Evolutionary conservation across 345 rosid species (phyloP).

Genomic region (Mangifera indica): DNA sequence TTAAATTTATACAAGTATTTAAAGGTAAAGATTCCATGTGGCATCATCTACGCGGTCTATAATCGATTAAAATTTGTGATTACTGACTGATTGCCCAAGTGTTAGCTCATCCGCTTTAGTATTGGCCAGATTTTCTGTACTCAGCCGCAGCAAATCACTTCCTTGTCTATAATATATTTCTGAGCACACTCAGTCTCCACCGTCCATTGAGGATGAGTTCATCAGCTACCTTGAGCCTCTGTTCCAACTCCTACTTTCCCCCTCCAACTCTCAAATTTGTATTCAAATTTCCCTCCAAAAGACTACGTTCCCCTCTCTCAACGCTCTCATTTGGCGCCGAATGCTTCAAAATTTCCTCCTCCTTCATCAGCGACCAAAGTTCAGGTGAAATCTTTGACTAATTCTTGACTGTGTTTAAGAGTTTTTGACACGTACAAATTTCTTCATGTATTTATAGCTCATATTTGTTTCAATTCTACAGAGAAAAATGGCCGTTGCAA

Average conservation of each 20-base stretch:
- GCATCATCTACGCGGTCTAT: too few relatives aligned
- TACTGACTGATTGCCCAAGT: too few relatives aligned
- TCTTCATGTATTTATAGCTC: not conserved
- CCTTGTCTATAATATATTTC: not conserved
- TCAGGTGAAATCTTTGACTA: slow-evolving; percentile 25
- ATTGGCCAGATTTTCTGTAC: not conserved
- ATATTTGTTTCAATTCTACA: slow-evolving; percentile 7
- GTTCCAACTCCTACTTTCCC: slow-evolving; percentile 20
- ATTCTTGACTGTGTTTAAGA: not conserved
- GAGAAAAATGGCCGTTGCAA: slow-evolving; percentile 24
- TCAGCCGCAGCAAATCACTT: not conserved
- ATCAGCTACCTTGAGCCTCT: slow-evolving; percentile 15
- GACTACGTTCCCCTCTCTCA: slow-evolving; percentile 24
- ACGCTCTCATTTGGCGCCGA: slow-evolving; percentile 25
- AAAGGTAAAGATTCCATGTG: too few relatives aligned
- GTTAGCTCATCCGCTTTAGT: too few relatives aligned
- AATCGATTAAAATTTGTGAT: too few relatives aligned
- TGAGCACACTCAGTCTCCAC: not conserved
- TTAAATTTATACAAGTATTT: too few relatives aligned
- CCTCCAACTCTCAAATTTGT: slow-evolving; percentile 24
- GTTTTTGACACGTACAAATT: not conserved
- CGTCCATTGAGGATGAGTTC: slow-evolving; percentile 20
- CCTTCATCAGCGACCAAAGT: slow-evolving; percentile 19
- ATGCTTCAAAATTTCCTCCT: slow-evolving; percentile 19
- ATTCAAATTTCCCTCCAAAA: slow-evolving; percentile 45